phyloP scores from a whole-genome alignment of 148 eudicot genomes.

The Fagopyrum tataricum region DNA sequence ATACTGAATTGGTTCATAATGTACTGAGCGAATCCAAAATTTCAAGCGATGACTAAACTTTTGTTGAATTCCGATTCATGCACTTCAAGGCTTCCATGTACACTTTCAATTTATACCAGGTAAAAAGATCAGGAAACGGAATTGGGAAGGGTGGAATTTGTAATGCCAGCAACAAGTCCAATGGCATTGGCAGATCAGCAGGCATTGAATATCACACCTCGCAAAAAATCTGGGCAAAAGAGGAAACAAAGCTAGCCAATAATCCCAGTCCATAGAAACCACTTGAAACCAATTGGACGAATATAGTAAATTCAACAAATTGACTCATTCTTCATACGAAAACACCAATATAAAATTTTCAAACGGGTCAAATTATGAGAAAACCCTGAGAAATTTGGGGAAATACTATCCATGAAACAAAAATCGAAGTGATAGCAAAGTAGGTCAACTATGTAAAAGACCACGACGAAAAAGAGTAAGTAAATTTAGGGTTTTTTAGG shows the following conservation, averaged over 20 bases:
- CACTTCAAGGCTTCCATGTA: background rate
- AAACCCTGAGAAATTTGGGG: background rate
- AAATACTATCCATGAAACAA: background rate
- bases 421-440: background rate
- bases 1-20: background rate
- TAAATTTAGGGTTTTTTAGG: slow-evolving; percentile 7
- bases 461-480: background rate
- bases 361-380: background rate
- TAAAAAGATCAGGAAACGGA: background rate
- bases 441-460: background rate
- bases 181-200: too few species aligned
- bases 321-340: slow-evolving; percentile 3
- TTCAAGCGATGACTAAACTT: background rate
- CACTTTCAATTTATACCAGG: background rate
- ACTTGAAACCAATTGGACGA: background rate
- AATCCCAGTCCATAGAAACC: background rate
- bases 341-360: background rate
- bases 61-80: background rate
- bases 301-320: background rate
- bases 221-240: background rate
- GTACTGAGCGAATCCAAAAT: background rate
- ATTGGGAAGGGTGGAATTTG: background rate
- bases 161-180: background rate
- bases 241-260: background rate
- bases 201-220: background rate